Evolutionary conservation across 805 yeast species (phyloP), one percentile per base, ranked within the genome.

Genomic region (Cyberlindnera veronae): DNA sequence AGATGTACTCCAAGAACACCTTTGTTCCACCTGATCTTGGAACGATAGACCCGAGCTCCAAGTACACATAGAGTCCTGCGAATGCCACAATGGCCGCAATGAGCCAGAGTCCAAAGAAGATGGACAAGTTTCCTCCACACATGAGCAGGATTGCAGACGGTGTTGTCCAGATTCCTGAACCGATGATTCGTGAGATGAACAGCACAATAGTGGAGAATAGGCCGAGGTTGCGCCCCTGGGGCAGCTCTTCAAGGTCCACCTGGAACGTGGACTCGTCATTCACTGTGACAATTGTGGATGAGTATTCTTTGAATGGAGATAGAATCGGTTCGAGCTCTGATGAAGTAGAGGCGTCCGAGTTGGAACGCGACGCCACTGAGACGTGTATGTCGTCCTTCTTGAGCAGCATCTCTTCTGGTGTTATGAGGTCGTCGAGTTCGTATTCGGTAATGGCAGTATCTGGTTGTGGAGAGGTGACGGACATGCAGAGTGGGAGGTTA

Each of bases 11-110:
- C 41, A 84, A 58, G 46, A 84, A 84, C 16, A 78, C 80, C 54
- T 84, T 84, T 29, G 81, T 74, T 0, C 91, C 95, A 3, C 95
- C 93, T 44, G 81, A 79, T 50, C 84, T 65, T 0, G 91, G 89
- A 9, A 83, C 66, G 53, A 81, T 68, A 8, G 83, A 73, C 0
- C 91, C 93, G 41, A 84, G 60, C 53, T 84, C 91, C 39, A 84
- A 59, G 55, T 73, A 84, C 31, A 83, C 72, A 52, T 69, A 78
- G 17, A 84, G 58, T 0, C 91, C 91, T 12, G 84, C 70, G 60
- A 80, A 78, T 10, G 89, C 77, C 42, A 81, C 65, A 5, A 72
- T 34, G 1, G 81, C 81, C 4, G 87, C 80, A 10, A 79, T 54
- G 3, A 69, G 22, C 93, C 93, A 84, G 1, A 84, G 73, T 0